A percentile compares a stretch with the other conserved stretches of the same genome.
Conservation (phyloP, 1,284 basidiomycete genomes). For the Lentinula novae-zelandiae region DNA sequence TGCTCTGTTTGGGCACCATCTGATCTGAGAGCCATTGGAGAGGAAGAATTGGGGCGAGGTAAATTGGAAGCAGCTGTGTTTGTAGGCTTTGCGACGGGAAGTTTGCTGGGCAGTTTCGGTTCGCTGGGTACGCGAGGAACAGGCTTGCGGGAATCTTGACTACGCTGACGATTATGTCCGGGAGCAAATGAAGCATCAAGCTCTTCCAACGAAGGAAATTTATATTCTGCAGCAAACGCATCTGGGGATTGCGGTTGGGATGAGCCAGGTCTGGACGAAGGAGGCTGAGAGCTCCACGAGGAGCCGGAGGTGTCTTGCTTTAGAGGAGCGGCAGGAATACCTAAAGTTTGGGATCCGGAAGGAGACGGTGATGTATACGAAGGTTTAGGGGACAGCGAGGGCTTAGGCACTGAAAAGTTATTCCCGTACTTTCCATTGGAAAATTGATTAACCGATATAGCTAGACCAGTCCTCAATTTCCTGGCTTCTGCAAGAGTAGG, state of each 20-base stretch:
- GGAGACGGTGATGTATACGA: constrained; percentile 31
- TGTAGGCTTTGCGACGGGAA: background rate
- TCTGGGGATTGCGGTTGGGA: constrained; percentile 26
- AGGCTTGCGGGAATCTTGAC: constrained; percentile 7
- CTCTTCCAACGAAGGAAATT: constrained; percentile 77
- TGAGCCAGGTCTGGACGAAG: constrained; percentile 23
- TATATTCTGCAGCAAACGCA: constrained; percentile 52
- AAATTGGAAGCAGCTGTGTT: background rate
- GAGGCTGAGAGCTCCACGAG: constrained; percentile 26
- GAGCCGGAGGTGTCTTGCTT: constrained; percentile 18
- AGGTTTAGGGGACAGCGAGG: constrained; percentile 49
- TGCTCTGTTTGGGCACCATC: constrained; percentile 41
- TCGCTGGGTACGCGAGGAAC: constrained; percentile 12
- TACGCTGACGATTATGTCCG: constrained; percentile 15
- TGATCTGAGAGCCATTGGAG: constrained; percentile 11
- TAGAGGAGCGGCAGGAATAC: constrained; percentile 23
- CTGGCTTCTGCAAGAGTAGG: constrained; percentile 75
- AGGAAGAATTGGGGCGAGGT: constrained; percentile 11
- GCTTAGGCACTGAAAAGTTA: constrained; percentile 22
- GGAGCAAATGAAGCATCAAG: constrained; percentile 60
- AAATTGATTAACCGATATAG: constrained; percentile 35
- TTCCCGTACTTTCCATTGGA: constrained; percentile 17
- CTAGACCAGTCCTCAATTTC: constrained; percentile 63
- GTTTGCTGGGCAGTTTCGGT: constrained; percentile 4
- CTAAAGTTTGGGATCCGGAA: constrained; percentile 25